Percentiles rank a stretch among this genome's conserved stretches.
These are phyloP conservation scores for Buxus sempervirens DNA, from an alignment of 164 flowering plant genomes.

Conservation along the genomic window DNA sequence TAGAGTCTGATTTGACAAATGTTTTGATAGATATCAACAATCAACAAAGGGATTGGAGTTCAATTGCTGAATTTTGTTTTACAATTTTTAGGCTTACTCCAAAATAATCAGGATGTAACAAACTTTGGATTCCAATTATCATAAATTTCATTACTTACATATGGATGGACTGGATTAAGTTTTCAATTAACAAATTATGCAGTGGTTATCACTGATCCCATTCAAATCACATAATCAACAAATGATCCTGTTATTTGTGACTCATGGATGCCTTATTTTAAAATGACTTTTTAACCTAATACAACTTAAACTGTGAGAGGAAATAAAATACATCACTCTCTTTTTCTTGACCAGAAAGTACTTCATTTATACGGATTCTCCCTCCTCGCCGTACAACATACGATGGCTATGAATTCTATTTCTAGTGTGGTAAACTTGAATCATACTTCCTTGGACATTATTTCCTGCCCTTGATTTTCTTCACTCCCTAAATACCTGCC, in stretches of 20 bases:
- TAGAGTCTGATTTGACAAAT: neutral
- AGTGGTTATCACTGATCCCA: neutral
- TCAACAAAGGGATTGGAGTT: too few relatives aligned
- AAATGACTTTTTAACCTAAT: neutral
- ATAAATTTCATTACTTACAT: neutral
- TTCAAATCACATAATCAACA: neutral
- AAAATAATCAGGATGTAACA: too few relatives aligned
- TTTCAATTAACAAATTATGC: neutral
- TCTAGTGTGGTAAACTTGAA: neutral
- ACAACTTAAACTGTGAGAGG: too few relatives aligned
- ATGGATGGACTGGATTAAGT: neutral
- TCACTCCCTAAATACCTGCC: neutral
- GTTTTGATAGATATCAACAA: too few relatives aligned
- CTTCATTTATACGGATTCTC: too few relatives aligned
- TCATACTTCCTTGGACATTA: neutral
- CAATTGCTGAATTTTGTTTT: too few relatives aligned
- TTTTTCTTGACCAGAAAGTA: too few relatives aligned
- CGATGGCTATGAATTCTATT: too few relatives aligned
- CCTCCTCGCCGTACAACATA: too few relatives aligned
- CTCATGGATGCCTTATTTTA: neutral
- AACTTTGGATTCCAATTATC: too few relatives aligned
- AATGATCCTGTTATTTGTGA: neutral
- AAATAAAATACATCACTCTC: too few relatives aligned
- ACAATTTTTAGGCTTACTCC: too few relatives aligned
- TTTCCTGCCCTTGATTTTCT: neutral